These are phyloP conservation scores for Triticum monococcum DNA, from an alignment of 176 grass and related monocot species.

Conservation along the genomic window DNA sequence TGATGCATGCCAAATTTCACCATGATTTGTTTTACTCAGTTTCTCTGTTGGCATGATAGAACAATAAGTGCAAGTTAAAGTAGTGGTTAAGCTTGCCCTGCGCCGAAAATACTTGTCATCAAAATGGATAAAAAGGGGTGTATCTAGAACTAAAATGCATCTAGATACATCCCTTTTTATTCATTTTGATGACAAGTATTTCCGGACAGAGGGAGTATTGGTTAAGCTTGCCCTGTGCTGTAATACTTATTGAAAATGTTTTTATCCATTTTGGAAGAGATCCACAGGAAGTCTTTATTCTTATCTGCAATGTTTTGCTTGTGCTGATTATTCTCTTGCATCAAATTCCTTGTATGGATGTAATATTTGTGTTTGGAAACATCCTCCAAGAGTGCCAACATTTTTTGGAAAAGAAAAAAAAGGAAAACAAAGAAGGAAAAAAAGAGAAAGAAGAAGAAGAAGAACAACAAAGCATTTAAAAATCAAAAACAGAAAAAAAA, in stretches of 20 bases:
- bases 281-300: neutral
- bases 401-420: too few species aligned
- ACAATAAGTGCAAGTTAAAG: neutral
- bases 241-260: neutral
- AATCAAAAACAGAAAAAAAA: too few species aligned
- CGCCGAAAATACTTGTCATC: too few species aligned
- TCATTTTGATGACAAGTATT: too few species aligned
- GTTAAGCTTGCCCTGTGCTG: neutral
- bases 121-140: too few species aligned
- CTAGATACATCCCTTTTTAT: too few species aligned
- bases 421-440: too few species aligned
- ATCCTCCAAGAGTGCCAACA: too few species aligned
- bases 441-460: too few species aligned
- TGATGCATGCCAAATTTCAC: neutral
- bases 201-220: neutral
- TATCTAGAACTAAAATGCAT: too few species aligned
- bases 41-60: neutral
- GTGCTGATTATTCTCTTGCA: neutral
- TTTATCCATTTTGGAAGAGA: constrained; percentile 13
- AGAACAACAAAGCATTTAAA: too few species aligned
- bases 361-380: too few species aligned
- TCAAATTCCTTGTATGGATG: neutral
- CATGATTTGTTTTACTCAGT: neutral
- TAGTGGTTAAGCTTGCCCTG: neutral
- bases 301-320: neutral